phyloP scores from a whole-genome alignment of 768 basidiomycete genomes.

The Rhodotorula paludigena region DNA sequence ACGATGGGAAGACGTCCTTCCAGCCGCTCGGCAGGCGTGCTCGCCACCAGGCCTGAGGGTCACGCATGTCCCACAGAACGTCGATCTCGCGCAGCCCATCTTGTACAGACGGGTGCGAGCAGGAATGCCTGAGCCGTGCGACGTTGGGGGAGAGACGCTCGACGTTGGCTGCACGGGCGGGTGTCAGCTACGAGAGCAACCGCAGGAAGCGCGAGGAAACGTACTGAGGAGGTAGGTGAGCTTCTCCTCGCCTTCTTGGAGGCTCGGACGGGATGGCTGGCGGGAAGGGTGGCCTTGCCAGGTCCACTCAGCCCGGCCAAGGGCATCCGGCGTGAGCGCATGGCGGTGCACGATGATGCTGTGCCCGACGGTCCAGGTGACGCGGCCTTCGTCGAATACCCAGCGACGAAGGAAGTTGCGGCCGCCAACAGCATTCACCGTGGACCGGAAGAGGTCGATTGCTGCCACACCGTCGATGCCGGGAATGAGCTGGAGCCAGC shows the following conservation, averaged over 20 bases:
- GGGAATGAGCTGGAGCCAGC: slow-evolving; percentile 35
- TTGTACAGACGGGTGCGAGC: slow-evolving; percentile 4
- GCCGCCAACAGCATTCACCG: slow-evolving; percentile 23
- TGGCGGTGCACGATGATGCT: slow-evolving; percentile 26
- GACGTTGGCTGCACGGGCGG: slow-evolving; percentile 7
- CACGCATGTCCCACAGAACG: slow-evolving; percentile 16
- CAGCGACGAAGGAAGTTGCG: slow-evolving; percentile 33
- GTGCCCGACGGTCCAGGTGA: slow-evolving; percentile 18
- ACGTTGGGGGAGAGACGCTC: slow-evolving; percentile 11
- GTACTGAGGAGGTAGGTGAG: slow-evolving; percentile 30
- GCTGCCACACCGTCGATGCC: neutral
- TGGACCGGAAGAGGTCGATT: slow-evolving; percentile 18
- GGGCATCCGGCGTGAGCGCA: neutral
- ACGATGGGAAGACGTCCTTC: neutral
- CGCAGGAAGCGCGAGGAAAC: neutral
- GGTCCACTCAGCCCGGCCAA: slow-evolving; percentile 21
- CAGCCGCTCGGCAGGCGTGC: neutral
- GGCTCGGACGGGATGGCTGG: neutral
- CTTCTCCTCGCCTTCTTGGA: slow-evolving; percentile 21
- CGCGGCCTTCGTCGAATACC: slow-evolving; percentile 32
- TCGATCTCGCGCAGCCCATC: slow-evolving; percentile 6
- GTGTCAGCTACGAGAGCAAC: neutral
- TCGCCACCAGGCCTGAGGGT: neutral
- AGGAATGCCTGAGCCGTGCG: slow-evolving; percentile 22
- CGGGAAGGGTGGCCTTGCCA: slow-evolving; percentile 21